phyloP scores from a whole-genome alignment of 2,329 filamentous ascomycete species.

The Fusarium tjaetaba region DNA sequence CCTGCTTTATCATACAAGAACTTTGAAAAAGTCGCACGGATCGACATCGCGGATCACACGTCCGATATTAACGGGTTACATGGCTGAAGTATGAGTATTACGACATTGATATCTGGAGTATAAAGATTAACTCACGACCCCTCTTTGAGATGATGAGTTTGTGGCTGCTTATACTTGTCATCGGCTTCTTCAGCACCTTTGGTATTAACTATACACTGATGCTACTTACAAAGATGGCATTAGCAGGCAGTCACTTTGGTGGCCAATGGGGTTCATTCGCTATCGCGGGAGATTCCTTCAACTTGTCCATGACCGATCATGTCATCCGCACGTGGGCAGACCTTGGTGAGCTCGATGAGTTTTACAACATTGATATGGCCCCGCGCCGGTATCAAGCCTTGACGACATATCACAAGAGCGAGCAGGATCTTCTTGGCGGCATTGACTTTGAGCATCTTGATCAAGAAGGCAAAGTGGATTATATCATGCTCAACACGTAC shows the following conservation, averaged over 20 bases:
- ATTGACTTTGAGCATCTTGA: constrained; percentile 22
- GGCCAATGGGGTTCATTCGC: neutral
- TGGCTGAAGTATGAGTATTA: neutral
- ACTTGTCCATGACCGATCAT: constrained; percentile 25
- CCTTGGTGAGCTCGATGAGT: constrained; percentile 10
- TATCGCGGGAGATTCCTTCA: neutral
- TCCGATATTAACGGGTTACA: constrained; percentile 11
- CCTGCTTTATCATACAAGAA: constrained; percentile 12
- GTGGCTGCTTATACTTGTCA: neutral
- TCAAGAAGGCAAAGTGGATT: constrained; percentile 29
- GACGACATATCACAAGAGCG: constrained; percentile 8
- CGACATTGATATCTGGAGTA: neutral
- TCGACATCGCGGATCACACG: constrained; percentile 2
- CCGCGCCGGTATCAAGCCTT: constrained; percentile 9
- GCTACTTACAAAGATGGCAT: constrained; percentile 4
- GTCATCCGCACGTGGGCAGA: constrained; percentile 30
- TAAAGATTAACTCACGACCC: neutral
- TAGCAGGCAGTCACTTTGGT: neutral
- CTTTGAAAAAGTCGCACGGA: constrained; percentile 1
- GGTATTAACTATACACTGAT: neutral
- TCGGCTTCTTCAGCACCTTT: neutral
- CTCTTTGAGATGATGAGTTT: neutral
- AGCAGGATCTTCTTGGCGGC: constrained; percentile 1
- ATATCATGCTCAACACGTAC: constrained; percentile 29
- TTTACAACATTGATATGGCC: constrained; percentile 26